Evolutionary conservation across 1,284 basidiomycete genomes (phyloP), one percentile per base, ranked within the genome.

Genomic region (Ustilago trichophora): DNA sequence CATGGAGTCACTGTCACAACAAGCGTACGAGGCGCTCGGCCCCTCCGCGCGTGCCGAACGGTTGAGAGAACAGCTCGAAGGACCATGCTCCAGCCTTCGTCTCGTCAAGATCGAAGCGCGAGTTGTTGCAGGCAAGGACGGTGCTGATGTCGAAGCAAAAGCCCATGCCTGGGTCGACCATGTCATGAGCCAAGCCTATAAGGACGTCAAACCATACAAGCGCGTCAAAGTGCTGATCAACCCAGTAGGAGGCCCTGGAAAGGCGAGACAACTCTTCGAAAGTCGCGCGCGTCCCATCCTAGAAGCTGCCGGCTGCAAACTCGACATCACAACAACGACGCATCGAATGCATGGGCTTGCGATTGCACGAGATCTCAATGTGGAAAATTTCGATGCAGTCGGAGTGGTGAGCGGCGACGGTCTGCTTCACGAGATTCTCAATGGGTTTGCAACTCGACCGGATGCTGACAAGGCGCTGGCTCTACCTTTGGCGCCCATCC

Each of bases 401-500:
- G 87, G 91, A n/a, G 83, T 88, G 8, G 87, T 95, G 19, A 93
- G 92, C 0, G 94, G 94, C 0, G 94, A 98, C 79, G 94, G 94
- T 6, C 85, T 93, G 35, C 79, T 93, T 8, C 91, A 94, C 78
- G 94, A 98, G 82, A 85, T 95, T n/a, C 78, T 96, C 76, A 98
- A 98, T 77, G 96, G 94, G 3, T 87, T 97, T 43, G 90, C 91
- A 1, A 83, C 86, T 35, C 89, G 93, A 49, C 79, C 84, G 9
- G 86, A 91, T 47, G 89, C 91, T 0, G 82, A 83, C 16, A 85
- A 85, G 38, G 93, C 92, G 0, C 87, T 98, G 40, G 33, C 58
- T 4, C 88, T 89, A 35, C 92, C 93, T 0, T 83, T 98, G 21
- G 88, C 88, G 1, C 92, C 91, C 1, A 89, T 98, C 67, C 93